Evolutionary conservation across 371 early-diverging fungal genomes (phyloP), one percentile per base, ranked within the genome.

Genomic region (Parasitella parasitica): DNA sequence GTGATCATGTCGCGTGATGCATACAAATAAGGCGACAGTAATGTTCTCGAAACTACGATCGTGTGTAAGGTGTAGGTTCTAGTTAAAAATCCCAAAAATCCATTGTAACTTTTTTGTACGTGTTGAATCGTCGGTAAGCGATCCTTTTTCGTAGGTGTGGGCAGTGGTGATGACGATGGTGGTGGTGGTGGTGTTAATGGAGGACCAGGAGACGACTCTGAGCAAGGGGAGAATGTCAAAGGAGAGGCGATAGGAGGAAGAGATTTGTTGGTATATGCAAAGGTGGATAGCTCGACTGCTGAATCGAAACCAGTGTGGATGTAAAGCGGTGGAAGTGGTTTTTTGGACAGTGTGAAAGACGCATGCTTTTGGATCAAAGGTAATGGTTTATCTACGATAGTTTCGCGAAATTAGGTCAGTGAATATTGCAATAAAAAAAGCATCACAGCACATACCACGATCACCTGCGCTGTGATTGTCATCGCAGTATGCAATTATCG

Each of bases 51-150:
- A 34, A 62, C 46, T 1, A 55, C 37, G 15, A 62, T 62, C 35
- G 55, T 27, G 46, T 54, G 24, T 32, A 63, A 22, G 18, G 50
- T 49, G 28, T 50, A 55, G 7, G 63, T 49, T 11, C 63, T 55
- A 22, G 26, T 56, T 4, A 63, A 27, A 4, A 63, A 38, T 6
- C 57, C 38, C 49, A 16, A 41, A 26, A 56, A 18, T 11, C 56
- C 56, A 50, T 49, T 34, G 30, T 55, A 55, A n/a, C 50, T 54
- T 39, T 63, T 49, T 24, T 46, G 46, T 9, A 46, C 46, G 13
- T 46, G 46, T 12, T 46, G 46, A 12, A 46, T 46, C 24, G 46
- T 46, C 46, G 46, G 46, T 46, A 46, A 13, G 22, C 24, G 46
- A 24, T 46, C 24, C 24, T 46, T 46, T 46, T 46, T 46, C 6